phyloP scores from a whole-genome alignment of 345 rosid species.

The Firmiana major region DNA sequence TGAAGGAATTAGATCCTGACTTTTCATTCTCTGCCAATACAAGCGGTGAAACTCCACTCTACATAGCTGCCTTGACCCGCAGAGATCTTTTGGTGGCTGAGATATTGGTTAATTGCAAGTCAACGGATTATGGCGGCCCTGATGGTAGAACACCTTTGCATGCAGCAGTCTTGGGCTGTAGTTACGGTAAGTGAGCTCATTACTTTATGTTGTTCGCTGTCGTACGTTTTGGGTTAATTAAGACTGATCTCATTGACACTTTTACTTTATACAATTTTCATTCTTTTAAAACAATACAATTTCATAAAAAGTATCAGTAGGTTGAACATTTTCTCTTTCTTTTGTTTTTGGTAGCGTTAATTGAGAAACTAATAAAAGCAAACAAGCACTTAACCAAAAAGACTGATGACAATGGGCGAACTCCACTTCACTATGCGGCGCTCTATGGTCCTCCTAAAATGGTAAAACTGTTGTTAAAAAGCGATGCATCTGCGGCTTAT shows the following conservation, averaged over 20 bases:
- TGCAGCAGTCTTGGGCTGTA: background rate
- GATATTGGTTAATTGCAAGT: background rate
- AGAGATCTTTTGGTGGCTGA: background rate
- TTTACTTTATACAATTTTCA: too few species aligned
- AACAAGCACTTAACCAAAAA: background rate
- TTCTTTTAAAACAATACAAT: too few species aligned
- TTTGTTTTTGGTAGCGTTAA: background rate
- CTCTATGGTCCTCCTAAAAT: background rate
- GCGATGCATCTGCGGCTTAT: background rate
- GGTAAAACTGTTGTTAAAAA: background rate
- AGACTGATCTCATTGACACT: too few species aligned
- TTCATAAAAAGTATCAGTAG: too few species aligned
- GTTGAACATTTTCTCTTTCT: too few species aligned
- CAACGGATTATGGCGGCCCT: background rate
- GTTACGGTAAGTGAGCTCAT: background rate
- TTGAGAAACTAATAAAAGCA: background rate
- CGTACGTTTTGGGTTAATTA: too few species aligned
- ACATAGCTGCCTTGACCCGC: background rate
- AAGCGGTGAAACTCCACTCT: constrained; percentile 17
- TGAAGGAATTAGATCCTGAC: background rate
- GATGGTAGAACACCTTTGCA: constrained; percentile 12
- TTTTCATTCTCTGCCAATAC: background rate
- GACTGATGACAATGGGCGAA: constrained; percentile 13
- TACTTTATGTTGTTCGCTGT: too few species aligned
- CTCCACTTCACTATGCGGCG: constrained; percentile 27